Evolutionary conservation across 768 basidiomycete species (phyloP).

Genomic region (Lentinula raphanica): DNA sequence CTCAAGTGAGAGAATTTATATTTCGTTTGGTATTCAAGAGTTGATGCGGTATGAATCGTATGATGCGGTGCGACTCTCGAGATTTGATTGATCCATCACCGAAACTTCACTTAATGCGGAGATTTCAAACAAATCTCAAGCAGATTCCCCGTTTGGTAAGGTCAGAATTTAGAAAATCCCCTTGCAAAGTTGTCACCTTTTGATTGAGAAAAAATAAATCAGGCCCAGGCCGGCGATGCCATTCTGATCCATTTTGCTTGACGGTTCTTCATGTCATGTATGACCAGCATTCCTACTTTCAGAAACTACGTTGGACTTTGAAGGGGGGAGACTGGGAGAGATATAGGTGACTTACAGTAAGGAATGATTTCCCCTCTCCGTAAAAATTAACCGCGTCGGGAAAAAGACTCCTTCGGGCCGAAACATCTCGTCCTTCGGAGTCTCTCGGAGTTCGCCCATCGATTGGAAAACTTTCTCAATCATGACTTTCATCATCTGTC

Average conservation of each 20-base stretch:
- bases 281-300: background rate
- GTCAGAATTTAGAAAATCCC: background rate
- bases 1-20: background rate
- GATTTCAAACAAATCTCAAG: background rate
- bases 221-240: background rate
- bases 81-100: background rate
- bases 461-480: background rate
- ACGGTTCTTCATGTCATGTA: background rate
- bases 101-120: background rate
- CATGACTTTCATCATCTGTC: slow-evolving; percentile 32
- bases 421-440: background rate
- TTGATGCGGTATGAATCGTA: too few relatives aligned
- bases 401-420: background rate
- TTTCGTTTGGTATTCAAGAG: too few relatives aligned
- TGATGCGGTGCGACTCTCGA: background rate
- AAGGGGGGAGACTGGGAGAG: background rate
- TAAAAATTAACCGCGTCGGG: background rate
- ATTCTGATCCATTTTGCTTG: background rate
- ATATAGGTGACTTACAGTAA: background rate
- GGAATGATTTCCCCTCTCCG: too few relatives aligned
- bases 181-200: background rate
- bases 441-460: too few relatives aligned
- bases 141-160: too few relatives aligned
- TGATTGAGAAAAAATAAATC: background rate
- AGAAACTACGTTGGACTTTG: background rate